Base-by-base conservation (phyloP, 2,329 filamentous ascomycete genomes). In the Xylariomycetidae sp. region DNA sequence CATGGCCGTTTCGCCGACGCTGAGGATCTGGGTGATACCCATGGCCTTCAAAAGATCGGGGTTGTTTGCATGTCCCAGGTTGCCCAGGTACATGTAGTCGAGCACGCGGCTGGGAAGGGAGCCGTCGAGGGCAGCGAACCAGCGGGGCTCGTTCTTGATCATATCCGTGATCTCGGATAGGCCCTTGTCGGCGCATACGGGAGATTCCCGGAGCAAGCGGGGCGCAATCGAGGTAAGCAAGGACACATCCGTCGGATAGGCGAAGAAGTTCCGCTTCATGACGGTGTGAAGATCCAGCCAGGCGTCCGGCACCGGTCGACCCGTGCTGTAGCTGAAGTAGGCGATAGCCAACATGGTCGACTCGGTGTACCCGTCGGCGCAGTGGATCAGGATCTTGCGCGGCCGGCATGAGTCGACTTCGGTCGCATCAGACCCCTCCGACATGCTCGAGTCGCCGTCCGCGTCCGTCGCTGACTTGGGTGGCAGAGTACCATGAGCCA, bases 21-120 rank as follows among this genome's bases (percentile, higher is more conserved):
- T 95, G 18, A 98, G 67, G 26, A 98, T 80, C 49, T 93, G 85
- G 10, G 72, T 74, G 39, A 98, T 95, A 0, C 90, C 90, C 38
- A 98, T 64, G 27, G 81, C 76, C 41, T 69, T 72, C 19, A 98
- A 64, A 19, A 98, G 65, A 34, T 85, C 83, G 0, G 89, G 86
- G 48, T 96, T 96, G 54, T 96, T 96, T 6, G 92, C 92, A 55
- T 98, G 92, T 0, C 77, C 79, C 12, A 96, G 70, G 50, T 96
- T 96, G 2, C 92, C 92, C 10, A 98, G 74, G 54, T 98, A 98
- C 80, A 98, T 88, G 54, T 96, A 95, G 34, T 89, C 82, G 25
- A 95, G 64, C 24, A 98, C 76, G 10, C 90, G 77, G 53, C 86
- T 95, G 1, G 92, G 92, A 15, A 96, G 72, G 16, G 87, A 95